A percentile compares a stretch with the other conserved stretches of the same genome.
Evolutionary conservation across 2,329 filamentous ascomycete species (phyloP).

Genomic region (Cercospora sesami): DNA sequence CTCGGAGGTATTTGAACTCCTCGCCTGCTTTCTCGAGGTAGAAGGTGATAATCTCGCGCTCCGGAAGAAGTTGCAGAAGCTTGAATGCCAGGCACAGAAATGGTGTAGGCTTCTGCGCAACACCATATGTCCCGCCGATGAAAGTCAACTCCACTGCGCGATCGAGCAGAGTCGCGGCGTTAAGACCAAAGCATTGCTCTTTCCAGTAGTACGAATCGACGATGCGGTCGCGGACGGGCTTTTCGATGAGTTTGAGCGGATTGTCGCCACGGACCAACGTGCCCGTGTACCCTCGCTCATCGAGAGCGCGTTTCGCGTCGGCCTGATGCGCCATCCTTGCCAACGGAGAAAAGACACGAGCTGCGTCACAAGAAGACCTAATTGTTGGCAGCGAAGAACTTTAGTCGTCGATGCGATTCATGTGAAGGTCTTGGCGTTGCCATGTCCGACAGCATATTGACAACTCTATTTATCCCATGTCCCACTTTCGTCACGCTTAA

Average conservation of each 20-base stretch:
- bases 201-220: constrained; percentile 97
- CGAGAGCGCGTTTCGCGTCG: constrained; percentile 74
- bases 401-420: constrained; percentile 4
- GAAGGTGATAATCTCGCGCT: constrained; percentile 73
- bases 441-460: constrained; percentile 4
- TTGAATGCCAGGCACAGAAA: constrained; percentile 96
- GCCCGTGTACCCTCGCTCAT: constrained; percentile 81
- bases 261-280: constrained; percentile 84
- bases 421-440: constrained; percentile 15
- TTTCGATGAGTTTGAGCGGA: constrained; percentile 93
- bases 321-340: constrained; percentile 63
- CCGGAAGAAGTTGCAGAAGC: constrained; percentile 81
- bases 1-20: constrained; percentile 75
- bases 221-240: constrained; percentile 92
- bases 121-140: constrained; percentile 85
- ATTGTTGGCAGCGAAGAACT: not conserved
- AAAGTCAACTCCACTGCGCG: constrained; percentile 81
- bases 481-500: not conserved
- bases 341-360: not conserved
- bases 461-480: constrained; percentile 1
- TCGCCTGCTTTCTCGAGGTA: constrained; percentile 77
- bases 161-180: constrained; percentile 77
- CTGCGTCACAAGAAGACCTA: not conserved
- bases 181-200: constrained; percentile 95
- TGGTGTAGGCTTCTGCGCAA: constrained; percentile 80